Evolutionary conservation across 129 eudicot genomes (phyloP), one percentile per base, ranked within the genome.

Genomic region (Pittosporum tobira): DNA sequence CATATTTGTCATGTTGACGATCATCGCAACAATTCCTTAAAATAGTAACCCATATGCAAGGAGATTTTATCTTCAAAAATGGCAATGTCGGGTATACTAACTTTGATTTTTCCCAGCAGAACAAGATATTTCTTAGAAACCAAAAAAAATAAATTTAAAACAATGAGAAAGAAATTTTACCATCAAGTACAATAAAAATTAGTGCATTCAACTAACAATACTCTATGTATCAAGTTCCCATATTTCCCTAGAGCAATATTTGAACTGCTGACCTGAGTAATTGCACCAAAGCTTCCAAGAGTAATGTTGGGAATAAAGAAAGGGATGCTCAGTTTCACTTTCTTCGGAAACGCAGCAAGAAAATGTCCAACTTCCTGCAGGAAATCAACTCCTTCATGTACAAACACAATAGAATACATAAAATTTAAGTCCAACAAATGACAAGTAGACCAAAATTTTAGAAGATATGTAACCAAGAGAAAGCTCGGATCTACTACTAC

Each of bases 331-430:
- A 93, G 73, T 74, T 87, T 87, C 67, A 93, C 96, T 64, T 84
- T 87, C 63, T 85, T 80, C 11, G 96, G 96, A 42, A 87, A 93
- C 10, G 99, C 99, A 64, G 91, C 85, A 34, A 93, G 79, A 73
- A 68, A 75, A 84, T 93, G 99, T 19, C 99, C 99, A 74, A 93
- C 81, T 84, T 93, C 99, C 99, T 93, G 88, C 85, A 79, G 68
- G 27, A n/a, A 69, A 66, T 18, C 21, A 76, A 70, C 60, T 59
- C 51, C 61, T 29, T 66, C 61, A 69, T 45, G 63, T 71, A 44
- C 40, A 64, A 51, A 48, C 68, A 46, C 44, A 49, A 51, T 26
- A 27, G 64, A 45, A 56, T 7, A 37, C 0, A 3, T 45, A 23
- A 47, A 48, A 31, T n/a, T 44, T n/a, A 24, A 49, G 13, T 36